These are phyloP conservation scores for Apophysomyces elegans DNA, from an alignment of 371 early-diverging fungal genomes.

Conservation along the genomic window DNA sequence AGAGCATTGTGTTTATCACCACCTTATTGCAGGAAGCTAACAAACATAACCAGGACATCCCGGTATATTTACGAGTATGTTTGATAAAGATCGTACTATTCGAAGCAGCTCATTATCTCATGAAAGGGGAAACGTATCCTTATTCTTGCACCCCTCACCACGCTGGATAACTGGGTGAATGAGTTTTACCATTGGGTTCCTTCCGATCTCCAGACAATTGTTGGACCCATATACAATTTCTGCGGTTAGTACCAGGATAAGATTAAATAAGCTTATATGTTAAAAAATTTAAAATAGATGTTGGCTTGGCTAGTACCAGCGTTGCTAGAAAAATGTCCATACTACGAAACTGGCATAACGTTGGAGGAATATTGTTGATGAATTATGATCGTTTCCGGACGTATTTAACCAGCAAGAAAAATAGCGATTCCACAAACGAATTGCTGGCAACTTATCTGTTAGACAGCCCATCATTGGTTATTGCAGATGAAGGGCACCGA, in stretches of 20 bases:
- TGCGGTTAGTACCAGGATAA: constrained; percentile 20
- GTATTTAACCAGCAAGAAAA: constrained; percentile 23
- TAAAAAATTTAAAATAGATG: neutral
- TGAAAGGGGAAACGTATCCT: constrained; percentile 66
- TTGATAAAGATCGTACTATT: neutral
- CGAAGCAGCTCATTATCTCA: neutral
- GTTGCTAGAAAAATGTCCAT: neutral
- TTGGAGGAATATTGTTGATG: constrained; percentile 71
- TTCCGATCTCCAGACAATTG: constrained; percentile 20
- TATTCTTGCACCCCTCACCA: constrained; percentile 79
- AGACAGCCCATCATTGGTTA: constrained; percentile 70
- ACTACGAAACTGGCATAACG: constrained; percentile 52
- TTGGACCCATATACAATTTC: constrained; percentile 39
- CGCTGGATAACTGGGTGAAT: constrained; percentile 76
- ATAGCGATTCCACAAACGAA: constrained; percentile 14
- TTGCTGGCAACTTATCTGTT: constrained; percentile 40
- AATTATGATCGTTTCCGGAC: constrained; percentile 66
- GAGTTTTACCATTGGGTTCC: constrained; percentile 77
- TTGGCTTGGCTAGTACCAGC: neutral
- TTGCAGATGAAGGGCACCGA: constrained; percentile 88
- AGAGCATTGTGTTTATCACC: constrained; percentile 75
- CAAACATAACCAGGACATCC: constrained; percentile 40
- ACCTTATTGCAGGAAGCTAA: constrained; percentile 60
- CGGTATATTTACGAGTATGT: constrained; percentile 45
- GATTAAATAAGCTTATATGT: neutral